Base-by-base conservation (phyloP, 129 eudicot species). In the Chrysanthemum makinoi region DNA sequence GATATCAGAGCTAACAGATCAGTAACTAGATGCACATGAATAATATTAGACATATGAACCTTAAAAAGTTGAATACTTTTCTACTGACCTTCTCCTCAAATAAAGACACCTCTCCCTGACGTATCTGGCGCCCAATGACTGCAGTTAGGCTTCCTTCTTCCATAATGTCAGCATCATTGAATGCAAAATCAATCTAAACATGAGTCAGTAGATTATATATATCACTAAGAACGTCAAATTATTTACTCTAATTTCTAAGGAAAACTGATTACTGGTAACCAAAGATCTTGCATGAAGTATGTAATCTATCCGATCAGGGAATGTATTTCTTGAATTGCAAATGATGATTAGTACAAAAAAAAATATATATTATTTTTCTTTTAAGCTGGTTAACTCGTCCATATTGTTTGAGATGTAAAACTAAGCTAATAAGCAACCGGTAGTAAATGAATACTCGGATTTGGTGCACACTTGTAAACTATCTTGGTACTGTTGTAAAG, bases 161-260 rank as follows among this genome's bases (percentile, higher is more conserved):
- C 55, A 87, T 59, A 52, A 84, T 79, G 65, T 84, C 92, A 79
- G 92, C 92, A 75, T 87, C 92, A 76, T 70, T 66, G 77, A 87
- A 87, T 10, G 92, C 81, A 66, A 83, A 60, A 70, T 87, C 88
- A 75, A 87, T 84, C 92, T 87, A 69, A 3, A 77, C 55, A 39
- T 6, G 19, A 62, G 52, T 5, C 26, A 22, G 6, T 22, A 0
- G 50, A 49, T 35, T 51, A 33, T 51, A 18, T 49, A 22, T 68
- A 30, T 30, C 35, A 30, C 35, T 13, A 15, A 8, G n/a, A 18
- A 57, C 50, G 28, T 35, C 73, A 44, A 22, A 39, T 53, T 35
- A 22, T 39, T 49, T 50, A 68, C 69, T 4, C 8, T 68, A 47
- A 64, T 60, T 59, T 59, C 44, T 52, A 51, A 50, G 39, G 16